Evolutionary conservation across 345 rosid species (phyloP).

Genomic region (Xanthoceras sorbifolium): DNA sequence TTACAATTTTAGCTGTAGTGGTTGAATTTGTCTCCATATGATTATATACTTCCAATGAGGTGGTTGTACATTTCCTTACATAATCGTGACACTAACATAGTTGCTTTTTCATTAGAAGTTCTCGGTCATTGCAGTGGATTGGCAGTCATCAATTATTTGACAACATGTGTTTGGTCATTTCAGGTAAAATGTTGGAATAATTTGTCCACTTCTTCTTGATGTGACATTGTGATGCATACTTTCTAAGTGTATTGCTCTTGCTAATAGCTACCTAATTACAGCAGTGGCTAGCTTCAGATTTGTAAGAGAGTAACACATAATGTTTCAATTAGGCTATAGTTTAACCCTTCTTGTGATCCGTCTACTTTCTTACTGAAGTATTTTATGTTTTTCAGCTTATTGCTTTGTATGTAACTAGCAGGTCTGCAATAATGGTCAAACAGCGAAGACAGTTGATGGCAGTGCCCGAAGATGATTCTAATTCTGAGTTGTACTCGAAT

Average conservation of each 20-base stretch:
- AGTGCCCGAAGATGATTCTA: constrained; percentile 23
- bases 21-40: background rate
- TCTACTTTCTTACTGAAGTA: background rate
- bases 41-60: background rate
- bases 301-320: background rate
- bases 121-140: background rate
- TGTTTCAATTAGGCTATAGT: background rate
- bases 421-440: constrained; percentile 43
- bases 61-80: background rate
- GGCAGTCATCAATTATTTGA: background rate
- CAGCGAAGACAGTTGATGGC: constrained; percentile 35
- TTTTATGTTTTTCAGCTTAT: background rate
- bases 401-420: constrained; percentile 12
- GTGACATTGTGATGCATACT: background rate
- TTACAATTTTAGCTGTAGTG: background rate
- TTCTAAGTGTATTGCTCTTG: background rate
- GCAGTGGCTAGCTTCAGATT: background rate
- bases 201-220: background rate
- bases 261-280: background rate
- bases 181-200: background rate
- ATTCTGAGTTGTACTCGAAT: constrained; percentile 28
- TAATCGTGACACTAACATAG: background rate
- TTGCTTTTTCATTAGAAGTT: background rate
- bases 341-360: background rate
- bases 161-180: background rate